A percentile compares a stretch with the other conserved stretches of the same genome.
Conservation (phyloP, 2,329 filamentous ascomycete species). For the Trichophyton simii region DNA sequence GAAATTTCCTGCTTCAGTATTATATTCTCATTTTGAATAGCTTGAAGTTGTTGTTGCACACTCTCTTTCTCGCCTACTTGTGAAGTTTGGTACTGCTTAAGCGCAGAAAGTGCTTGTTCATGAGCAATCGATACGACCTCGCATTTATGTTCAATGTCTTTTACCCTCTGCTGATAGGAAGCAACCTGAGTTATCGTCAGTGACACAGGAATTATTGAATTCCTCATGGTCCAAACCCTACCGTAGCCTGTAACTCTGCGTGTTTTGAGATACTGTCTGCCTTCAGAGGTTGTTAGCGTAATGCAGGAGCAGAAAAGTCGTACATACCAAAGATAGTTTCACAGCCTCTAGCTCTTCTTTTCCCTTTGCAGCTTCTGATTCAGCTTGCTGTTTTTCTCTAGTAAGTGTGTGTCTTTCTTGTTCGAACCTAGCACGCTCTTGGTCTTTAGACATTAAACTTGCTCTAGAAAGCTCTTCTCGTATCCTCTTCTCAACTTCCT, state of each 20-base stretch:
- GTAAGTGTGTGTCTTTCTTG: conserved; percentile 19
- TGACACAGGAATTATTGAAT: background rate
- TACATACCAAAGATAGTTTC: conserved; percentile 18
- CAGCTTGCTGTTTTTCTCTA: conserved; percentile 18
- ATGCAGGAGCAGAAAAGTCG: background rate
- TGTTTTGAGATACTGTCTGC: background rate
- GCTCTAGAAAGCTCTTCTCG: conserved; percentile 24
- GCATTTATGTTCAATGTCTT: conserved; percentile 14
- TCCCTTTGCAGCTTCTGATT: conserved; percentile 13
- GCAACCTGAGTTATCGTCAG: background rate
- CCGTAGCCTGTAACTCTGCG: background rate
- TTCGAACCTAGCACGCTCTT: conserved; percentile 21
- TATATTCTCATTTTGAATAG: background rate
- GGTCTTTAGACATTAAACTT: conserved; percentile 18
- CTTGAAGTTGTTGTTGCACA: background rate
- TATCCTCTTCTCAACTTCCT: conserved; percentile 17
- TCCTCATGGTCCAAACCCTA: background rate
- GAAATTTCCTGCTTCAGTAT: background rate
- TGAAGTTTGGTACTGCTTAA: conserved; percentile 15
- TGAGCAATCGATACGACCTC: conserved; percentile 14
- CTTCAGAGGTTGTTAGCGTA: background rate
- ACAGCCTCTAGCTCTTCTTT: conserved; percentile 16
- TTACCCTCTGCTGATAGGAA: conserved; percentile 12
- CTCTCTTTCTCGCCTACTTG: conserved; percentile 3
- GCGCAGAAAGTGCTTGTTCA: conserved; percentile 13